These are phyloP conservation scores for Durotheca rogersii DNA, from an alignment of 495 filamentous ascomycete genomes.

Conservation along the genomic window DNA sequence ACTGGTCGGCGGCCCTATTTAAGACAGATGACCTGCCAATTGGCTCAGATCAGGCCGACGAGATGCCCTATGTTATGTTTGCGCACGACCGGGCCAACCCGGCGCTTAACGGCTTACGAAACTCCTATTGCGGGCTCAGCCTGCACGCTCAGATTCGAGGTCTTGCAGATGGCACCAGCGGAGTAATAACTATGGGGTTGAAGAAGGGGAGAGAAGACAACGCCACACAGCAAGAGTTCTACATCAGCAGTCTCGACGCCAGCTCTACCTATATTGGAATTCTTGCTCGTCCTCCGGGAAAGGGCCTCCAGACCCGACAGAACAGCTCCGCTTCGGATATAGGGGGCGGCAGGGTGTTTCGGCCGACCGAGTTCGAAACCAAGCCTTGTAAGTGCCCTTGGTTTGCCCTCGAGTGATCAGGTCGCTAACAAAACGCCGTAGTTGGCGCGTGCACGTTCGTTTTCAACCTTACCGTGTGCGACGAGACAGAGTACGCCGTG, in stretches of 20 bases:
- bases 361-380: constrained; percentile 66
- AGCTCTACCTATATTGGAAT: constrained; percentile 70
- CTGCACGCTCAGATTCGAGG: constrained; percentile 61
- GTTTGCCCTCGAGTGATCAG: not conserved
- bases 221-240: constrained; percentile 80
- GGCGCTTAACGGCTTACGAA: constrained; percentile 63
- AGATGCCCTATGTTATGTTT: constrained; percentile 77
- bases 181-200: constrained; percentile 59
- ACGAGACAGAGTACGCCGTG: constrained; percentile 84
- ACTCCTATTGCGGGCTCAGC: constrained; percentile 72
- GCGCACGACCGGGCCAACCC: constrained; percentile 64
- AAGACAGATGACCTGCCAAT: constrained; percentile 68
- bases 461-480: constrained; percentile 80
- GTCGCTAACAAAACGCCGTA: constrained; percentile 20
- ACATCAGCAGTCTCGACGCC: constrained; percentile 68
- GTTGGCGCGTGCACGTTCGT: constrained; percentile 68
- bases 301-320: constrained; percentile 47
- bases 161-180: constrained; percentile 44
- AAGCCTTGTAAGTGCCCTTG: constrained; percentile 66
- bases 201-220: constrained; percentile 62
- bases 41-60: constrained; percentile 36
- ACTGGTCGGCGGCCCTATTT: constrained; percentile 71
- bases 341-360: constrained; percentile 72
- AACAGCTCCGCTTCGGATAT: constrained; percentile 43
- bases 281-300: constrained; percentile 63